These are phyloP conservation scores for Nannochloropsis granulata DNA, from an alignment of 108 stramenopile species.

Conservation along the genomic window DNA sequence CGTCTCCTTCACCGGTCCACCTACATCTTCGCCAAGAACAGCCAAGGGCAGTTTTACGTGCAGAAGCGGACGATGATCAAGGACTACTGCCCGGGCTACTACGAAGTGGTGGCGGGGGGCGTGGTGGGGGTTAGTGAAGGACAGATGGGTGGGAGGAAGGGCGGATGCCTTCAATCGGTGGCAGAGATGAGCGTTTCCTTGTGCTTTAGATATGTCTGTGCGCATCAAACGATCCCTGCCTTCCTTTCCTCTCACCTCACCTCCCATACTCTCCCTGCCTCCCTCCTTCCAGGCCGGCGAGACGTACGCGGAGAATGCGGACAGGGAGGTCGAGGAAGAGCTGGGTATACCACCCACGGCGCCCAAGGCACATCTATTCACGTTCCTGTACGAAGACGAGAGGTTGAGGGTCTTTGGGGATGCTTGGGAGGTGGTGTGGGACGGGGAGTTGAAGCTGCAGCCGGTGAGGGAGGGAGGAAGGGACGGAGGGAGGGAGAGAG, in stretches of 20 bases:
- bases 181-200: no score
- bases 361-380: slow-evolving; percentile 5
- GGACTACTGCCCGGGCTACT: slow-evolving; percentile 23
- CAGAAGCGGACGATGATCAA: slow-evolving; percentile 12
- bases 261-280: background rate
- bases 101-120: slow-evolving; percentile 9
- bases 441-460: slow-evolving; percentile 3
- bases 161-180: background rate
- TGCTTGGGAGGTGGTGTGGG: slow-evolving; percentile 11
- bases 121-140: slow-evolving; percentile 18
- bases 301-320: background rate
- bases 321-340: slow-evolving; percentile 19
- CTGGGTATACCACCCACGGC: slow-evolving; percentile 5
- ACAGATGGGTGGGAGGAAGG: background rate
- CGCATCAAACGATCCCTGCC: background rate
- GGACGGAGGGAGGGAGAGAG: background rate
- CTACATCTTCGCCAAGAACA: slow-evolving; percentile 2
- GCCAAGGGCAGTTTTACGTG: slow-evolving; percentile 3
- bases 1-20: slow-evolving; percentile 25
- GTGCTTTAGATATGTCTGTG: no score
- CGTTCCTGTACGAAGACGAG: slow-evolving; percentile 15
- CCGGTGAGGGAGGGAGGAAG: background rate
- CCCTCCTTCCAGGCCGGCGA: background rate
- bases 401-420: slow-evolving; percentile 11
- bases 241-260: background rate